Base-by-base conservation (phyloP, 129 eudicot genomes). In the Arctium lappa region DNA sequence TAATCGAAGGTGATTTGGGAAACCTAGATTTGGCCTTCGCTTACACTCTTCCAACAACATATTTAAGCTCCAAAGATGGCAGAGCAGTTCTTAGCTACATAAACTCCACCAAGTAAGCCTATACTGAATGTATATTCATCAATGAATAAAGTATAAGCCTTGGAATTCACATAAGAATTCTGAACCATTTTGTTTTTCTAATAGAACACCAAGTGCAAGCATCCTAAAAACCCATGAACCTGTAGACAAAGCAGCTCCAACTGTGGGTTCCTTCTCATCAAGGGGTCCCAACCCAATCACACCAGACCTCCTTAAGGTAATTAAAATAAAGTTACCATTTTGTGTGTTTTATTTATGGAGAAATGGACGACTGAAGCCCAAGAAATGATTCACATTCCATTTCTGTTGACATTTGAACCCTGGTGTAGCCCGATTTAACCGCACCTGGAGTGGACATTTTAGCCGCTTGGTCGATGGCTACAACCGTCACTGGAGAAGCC, bases 231-330 rank as follows among this genome's bases (percentile, higher is more conserved):
- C 86, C 60, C 10, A n/a, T 11, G 89, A 87, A 69, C 77, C 46
- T 4, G 79, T 80, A 8, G 89, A 86, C 44, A 81, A 56, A 72
- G 18, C 62, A 30, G 93, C 94, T 65, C 97, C 97, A n/a, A 79
- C 81, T 33, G 97, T 92, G 13, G 91, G 40, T 56, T 83, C 91
- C 68, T 92, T 92, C 81, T 92, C 97, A 3, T 92, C 97, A 33
- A 83, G 97, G 74, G 94, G 97, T 50, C 97, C 97, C n/a, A 92
- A 81, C 80, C 81, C 70, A 42, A 84, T 88, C 72, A 88, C 97
- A 22, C 85, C 31, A 4, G 92, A 92, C 82, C 77, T 92, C 56
- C 94, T 92, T 53, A 92, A 90, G 97, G 97, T 90, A n/a, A 5
- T n/a, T 16, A 60, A 56, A n/a, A 33, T 60, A n/a, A 60, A 16